Conservation (phyloP, 768 basidiomycete genomes). For the Lactifluus rugatus region DNA sequence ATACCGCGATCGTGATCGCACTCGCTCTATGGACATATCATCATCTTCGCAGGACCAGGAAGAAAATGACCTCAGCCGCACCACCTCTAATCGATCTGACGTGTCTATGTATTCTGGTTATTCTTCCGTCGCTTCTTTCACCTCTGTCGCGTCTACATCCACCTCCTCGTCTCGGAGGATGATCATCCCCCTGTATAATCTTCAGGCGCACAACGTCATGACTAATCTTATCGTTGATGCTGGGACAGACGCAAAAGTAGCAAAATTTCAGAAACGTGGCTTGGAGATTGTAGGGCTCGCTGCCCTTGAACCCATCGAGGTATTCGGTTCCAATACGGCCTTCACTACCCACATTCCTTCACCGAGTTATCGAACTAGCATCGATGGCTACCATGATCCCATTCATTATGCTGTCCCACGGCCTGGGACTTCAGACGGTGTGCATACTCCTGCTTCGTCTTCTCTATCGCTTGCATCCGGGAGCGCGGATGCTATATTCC, state of each 20-base stretch:
- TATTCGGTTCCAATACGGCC: constrained; percentile 36
- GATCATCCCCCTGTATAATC: constrained; percentile 80
- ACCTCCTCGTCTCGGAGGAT: constrained; percentile 47
- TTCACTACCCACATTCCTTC: constrained; percentile 14
- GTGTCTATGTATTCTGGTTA: constrained; percentile 36
- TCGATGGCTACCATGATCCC: constrained; percentile 20
- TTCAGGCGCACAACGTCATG: constrained; percentile 81
- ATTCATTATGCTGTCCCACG: not conserved
- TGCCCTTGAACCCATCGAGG: constrained; percentile 71
- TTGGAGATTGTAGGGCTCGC: constrained; percentile 73
- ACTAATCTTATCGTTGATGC: constrained; percentile 81
- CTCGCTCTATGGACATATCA: constrained; percentile 37
- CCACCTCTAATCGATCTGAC: constrained; percentile 45
- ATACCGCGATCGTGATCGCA: constrained; percentile 31
- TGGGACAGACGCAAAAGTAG: constrained; percentile 58
- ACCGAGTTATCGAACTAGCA: constrained; percentile 25
- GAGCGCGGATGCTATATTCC: constrained; percentile 4
- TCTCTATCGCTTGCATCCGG: constrained; percentile 16
- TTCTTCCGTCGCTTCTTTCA: constrained; percentile 37
- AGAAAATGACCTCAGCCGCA: constrained; percentile 30
- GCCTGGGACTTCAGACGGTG: constrained; percentile 1
- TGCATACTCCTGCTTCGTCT: constrained; percentile 17
- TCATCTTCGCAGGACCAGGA: constrained; percentile 24
- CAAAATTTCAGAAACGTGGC: constrained; percentile 60
- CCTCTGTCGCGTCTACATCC: constrained; percentile 30